Evolutionary conservation across 1,284 basidiomycete species (phyloP).

Genomic region (Cryptococcus sp.): DNA sequence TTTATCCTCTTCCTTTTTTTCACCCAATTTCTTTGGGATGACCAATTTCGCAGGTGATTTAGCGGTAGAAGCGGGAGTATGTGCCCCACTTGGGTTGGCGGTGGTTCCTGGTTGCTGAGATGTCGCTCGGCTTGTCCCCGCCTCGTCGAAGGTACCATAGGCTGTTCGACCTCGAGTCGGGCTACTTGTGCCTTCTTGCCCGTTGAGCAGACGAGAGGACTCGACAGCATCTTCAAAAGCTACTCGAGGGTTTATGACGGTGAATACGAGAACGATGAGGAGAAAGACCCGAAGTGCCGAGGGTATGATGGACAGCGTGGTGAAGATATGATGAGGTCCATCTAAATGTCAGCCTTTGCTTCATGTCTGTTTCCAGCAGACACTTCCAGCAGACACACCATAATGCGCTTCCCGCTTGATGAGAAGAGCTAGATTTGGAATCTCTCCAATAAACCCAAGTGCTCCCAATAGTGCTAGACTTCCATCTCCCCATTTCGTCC

Average conservation of each 20-base stretch:
- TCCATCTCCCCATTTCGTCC: constrained; percentile 31
- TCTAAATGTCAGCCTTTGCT: constrained; percentile 6
- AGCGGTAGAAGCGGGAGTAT: constrained; percentile 13
- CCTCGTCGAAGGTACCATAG: constrained; percentile 31
- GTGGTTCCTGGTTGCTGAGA: constrained; percentile 2
- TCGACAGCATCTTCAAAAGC: constrained; percentile 35
- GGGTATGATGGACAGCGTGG: constrained; percentile 33
- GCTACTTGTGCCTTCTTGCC: constrained; percentile 5
- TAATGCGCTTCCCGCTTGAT: constrained; percentile 25
- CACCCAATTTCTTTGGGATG: constrained; percentile 39
- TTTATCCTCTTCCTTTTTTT: constrained; percentile 31
- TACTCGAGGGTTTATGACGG: constrained; percentile 30
- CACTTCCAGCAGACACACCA: constrained; percentile 33
- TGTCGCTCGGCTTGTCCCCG: neutral
- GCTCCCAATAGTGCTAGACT: constrained; percentile 24
- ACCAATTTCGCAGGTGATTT: constrained; percentile 14
- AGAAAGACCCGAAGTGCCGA: constrained; percentile 30
- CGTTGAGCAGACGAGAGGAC: constrained; percentile 26
- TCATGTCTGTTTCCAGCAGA: neutral
- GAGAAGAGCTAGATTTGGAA: constrained; percentile 34
- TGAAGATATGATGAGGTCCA: constrained; percentile 21
- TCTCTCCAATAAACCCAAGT: constrained; percentile 30
- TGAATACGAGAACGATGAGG: constrained; percentile 30
- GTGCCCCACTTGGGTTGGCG: constrained; percentile 5
- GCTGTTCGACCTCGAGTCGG: constrained; percentile 6